Conservation (phyloP, 1,284 basidiomycete genomes). For the Melampsora occidentalis region DNA sequence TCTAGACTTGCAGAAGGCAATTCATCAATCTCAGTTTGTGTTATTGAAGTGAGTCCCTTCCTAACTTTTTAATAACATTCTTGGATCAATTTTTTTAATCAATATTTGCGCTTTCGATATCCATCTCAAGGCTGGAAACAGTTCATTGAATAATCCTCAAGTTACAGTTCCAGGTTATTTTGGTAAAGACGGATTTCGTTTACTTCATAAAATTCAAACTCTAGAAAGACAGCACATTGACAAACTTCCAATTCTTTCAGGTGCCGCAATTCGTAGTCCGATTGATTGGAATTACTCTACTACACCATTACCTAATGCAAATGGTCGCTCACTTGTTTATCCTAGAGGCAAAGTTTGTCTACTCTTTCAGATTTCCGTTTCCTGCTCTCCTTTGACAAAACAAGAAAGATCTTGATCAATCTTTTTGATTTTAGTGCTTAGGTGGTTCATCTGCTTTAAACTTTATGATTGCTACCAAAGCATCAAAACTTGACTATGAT, state of each 20-base stretch:
- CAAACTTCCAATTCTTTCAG: neutral
- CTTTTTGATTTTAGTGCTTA: constrained; percentile 3
- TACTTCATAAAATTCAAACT: neutral
- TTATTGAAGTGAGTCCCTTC: too few relatives aligned
- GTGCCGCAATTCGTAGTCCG: neutral
- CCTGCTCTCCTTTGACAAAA: too few relatives aligned
- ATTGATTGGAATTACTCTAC: constrained; percentile 41
- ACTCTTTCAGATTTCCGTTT: neutral
- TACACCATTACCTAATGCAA: constrained; percentile 11
- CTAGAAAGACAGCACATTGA: neutral
- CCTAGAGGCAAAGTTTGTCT: constrained; percentile 34
- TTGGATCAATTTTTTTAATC: too few relatives aligned
- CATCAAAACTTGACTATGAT: constrained; percentile 26
- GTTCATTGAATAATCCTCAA: constrained; percentile 14
- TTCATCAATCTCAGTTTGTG: too few relatives aligned
- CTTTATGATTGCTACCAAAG: constrained; percentile 33
- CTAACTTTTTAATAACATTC: too few relatives aligned
- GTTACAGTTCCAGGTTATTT: constrained; percentile 16
- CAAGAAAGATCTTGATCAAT: too few relatives aligned
- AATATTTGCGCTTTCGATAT: too few relatives aligned
- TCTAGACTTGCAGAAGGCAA: too few relatives aligned
- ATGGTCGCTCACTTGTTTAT: neutral
- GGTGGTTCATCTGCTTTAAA: constrained; percentile 42
- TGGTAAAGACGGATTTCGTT: neutral
- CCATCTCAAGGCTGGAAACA: constrained; percentile 24